These are phyloP conservation scores for Tritrichomonas foetus DNA, from an alignment of 208 protist species.

Conservation along the genomic window DNA sequence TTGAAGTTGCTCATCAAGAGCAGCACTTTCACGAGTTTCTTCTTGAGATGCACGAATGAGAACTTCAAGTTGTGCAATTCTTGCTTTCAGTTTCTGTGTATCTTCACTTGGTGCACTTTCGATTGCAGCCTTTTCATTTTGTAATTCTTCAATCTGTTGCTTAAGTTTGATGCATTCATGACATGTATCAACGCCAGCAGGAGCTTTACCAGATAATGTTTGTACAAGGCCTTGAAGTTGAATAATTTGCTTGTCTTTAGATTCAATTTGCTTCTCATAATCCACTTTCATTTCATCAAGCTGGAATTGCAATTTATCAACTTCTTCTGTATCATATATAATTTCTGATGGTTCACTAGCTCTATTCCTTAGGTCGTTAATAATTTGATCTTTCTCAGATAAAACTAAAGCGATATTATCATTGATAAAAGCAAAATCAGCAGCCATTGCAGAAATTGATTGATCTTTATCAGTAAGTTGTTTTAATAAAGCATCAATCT, in stretches of 20 bases:
- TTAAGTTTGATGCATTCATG: neutral
- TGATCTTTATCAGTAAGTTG: neutral
- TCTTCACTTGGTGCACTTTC: neutral
- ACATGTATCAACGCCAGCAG: neutral
- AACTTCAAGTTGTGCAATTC: neutral
- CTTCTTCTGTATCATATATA: neutral
- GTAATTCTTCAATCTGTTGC: neutral
- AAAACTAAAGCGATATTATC: neutral
- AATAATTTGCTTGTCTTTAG: constrained; percentile 13
- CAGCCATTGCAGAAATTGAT: neutral
- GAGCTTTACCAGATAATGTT: neutral
- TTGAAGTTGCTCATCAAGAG: neutral
- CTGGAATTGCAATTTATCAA: neutral
- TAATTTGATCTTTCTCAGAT: neutral
- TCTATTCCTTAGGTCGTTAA: neutral
- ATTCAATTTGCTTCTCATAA: neutral
- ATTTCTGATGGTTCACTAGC: neutral
- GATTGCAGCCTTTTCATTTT: neutral
- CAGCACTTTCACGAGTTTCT: neutral
- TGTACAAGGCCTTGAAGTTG: neutral
- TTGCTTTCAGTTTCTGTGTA: neutral
- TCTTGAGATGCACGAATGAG: constrained; percentile 14
- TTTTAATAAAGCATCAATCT: neutral
- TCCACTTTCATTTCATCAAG: neutral
- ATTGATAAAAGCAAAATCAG: neutral